These are phyloP conservation scores for Chrysoporthe puriensis DNA, from an alignment of 2,329 filamentous ascomycete species.

Conservation along the genomic window DNA sequence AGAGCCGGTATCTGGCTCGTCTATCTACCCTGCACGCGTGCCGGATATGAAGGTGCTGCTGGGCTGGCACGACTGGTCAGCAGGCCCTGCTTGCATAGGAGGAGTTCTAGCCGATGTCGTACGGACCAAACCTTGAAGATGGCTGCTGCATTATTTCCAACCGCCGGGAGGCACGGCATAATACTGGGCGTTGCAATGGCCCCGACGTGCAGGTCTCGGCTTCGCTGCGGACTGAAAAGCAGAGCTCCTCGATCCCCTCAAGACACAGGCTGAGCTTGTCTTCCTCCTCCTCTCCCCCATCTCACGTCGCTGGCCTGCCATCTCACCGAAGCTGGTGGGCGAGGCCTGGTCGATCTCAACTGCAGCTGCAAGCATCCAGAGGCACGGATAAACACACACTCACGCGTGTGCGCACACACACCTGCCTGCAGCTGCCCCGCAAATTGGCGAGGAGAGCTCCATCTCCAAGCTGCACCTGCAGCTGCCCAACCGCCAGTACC, in stretches of 20 bases:
- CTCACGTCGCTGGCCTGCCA: neutral
- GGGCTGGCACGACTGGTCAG: neutral
- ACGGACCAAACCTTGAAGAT: neutral
- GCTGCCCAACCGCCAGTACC: conserved; percentile 4
- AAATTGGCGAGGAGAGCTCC: neutral
- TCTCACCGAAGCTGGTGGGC: neutral
- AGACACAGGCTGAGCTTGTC: neutral
- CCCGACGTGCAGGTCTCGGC: neutral
- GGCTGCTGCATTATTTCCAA: neutral
- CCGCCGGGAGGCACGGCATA: neutral
- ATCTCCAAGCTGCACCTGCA: conserved; percentile 9
- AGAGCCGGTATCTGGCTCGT: neutral
- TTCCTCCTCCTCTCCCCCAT: neutral
- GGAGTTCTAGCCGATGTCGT: neutral
- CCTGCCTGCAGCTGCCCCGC: conserved; percentile 4
- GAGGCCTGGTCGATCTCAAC: neutral
- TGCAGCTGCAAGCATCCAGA: neutral
- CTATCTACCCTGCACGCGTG: neutral
- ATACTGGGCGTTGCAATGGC: neutral
- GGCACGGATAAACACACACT: too few relatives aligned
- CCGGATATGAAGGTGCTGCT: too few relatives aligned
- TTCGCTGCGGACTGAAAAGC: neutral
- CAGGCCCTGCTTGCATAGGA: neutral
- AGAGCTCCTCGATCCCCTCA: neutral
- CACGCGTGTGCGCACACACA: neutral